Percentiles rank a stretch among this genome's conserved stretches.
phyloP scores from a whole-genome alignment of 352 stramenopile genomes.

The Blastocystis sp. region DNA sequence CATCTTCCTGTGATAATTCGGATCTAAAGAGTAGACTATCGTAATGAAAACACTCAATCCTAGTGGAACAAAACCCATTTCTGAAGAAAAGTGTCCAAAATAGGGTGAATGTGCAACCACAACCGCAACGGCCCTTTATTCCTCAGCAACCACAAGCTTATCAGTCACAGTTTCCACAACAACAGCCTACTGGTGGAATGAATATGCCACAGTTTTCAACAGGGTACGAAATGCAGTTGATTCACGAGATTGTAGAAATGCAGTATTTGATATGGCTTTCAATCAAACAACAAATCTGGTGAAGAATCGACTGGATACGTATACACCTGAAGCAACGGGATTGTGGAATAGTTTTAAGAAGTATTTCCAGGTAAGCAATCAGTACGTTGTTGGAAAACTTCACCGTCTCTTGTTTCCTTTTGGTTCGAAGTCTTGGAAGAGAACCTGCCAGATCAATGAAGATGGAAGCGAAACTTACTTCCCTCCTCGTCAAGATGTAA shows the following conservation, averaged over 20 bases:
- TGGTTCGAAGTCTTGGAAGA: conserved; percentile 79
- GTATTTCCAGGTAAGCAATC: conserved; percentile 72
- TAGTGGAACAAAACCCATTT: conserved; percentile 23
- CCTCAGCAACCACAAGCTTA: neutral
- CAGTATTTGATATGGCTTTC: conserved; percentile 66
- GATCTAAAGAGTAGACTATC: no score
- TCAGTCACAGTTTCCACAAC: neutral
- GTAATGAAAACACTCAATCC: no score
- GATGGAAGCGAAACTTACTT: conserved; percentile 75
- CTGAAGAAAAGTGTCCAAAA: neutral
- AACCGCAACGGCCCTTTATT: neutral
- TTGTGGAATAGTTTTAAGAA: conserved; percentile 67
- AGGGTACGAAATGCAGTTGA: neutral
- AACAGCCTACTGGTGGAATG: neutral
- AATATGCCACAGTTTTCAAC: neutral
- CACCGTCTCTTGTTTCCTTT: conserved; percentile 79
- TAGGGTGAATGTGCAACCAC: neutral
- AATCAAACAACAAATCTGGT: conserved; percentile 57
- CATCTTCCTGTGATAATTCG: no score
- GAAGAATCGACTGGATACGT: conserved; percentile 45
- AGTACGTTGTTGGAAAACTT: conserved; percentile 69
- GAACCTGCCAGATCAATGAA: conserved; percentile 65
- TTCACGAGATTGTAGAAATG: conserved; percentile 28
- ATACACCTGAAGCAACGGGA: conserved; percentile 49
- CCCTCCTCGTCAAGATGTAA: conserved; percentile 88